Base-by-base conservation (phyloP, 208 protist genomes). In the Leishmania arabica region DNA sequence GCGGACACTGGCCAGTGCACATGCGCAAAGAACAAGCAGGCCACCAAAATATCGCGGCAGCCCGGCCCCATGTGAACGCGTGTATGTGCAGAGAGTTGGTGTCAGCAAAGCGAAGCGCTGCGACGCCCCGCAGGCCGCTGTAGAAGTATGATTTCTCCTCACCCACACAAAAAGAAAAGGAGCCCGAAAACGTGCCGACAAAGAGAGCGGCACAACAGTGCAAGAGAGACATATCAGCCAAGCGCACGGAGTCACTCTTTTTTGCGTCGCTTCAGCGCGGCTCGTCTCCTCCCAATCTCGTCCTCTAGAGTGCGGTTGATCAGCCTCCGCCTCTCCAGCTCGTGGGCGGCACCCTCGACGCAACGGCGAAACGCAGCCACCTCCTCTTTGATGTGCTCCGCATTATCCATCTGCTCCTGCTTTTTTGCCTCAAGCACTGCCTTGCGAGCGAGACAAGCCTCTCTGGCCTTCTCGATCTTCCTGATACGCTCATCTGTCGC, bases 391-490 rank as follows among this genome's bases (percentile, higher is more conserved):
- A 88, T 91, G n/a, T 80, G 80, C 45, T 92, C 91, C 45, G 85
- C 86, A 56, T 94, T 90, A 58, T 88, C 88, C 92, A 93, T 93
- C 79, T 93, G 90, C 31, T 86, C 69, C 21, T 77, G 64, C 51
- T 91, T 94, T 69, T 78, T 85, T n/a, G 87, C 81, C 64, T 94
- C 87, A 40, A 94, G 77, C 34, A 80, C 45, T 1, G 76, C 37
- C 31, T 86, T 89, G 34, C 86, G 78, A n/a, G 21, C 78, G 17
- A 79, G 37, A 62, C 83, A 87, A 19, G 77, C 88, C 31, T 78
- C 58, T 13, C 54, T 80, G 24, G 88, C 73, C 31, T 77, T 65
- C 51, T 88, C 82, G 37, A 84, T 86, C 3, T 72, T 56, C 24
- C 58, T 62, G 24, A 84, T 83, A 21, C 56, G 74, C n/a, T 70